phyloP scores from a whole-genome alignment of 306 rosid species.

The Glycyrrhiza uralensis region DNA sequence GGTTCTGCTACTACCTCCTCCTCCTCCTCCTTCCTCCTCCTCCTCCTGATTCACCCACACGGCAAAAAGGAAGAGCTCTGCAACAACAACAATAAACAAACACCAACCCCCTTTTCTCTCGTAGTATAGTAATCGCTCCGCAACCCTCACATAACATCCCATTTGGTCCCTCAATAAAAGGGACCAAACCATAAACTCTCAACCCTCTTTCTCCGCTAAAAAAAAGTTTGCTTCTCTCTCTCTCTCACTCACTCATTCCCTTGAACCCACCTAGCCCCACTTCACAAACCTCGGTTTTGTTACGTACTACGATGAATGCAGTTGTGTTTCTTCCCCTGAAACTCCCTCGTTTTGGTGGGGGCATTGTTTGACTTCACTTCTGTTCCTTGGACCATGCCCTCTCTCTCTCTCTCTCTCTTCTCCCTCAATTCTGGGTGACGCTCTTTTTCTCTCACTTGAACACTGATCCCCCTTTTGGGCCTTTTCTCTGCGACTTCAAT shows the following conservation, averaged over 20 bases:
- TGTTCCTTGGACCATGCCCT: not conserved
- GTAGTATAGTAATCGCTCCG: not conserved
- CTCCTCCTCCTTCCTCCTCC: no score
- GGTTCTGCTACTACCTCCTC: not conserved
- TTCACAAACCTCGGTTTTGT: not conserved
- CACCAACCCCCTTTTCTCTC: not conserved
- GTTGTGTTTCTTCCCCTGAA: not conserved
- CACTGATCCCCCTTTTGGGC: slow-evolving; percentile 24
- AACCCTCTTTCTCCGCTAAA: not conserved
- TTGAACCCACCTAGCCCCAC: slow-evolving; percentile 17
- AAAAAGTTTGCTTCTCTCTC: not conserved
- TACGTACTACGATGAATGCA: slow-evolving; percentile 16
- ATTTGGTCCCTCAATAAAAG: not conserved
- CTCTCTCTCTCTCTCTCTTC: no score
- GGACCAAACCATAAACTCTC: not conserved
- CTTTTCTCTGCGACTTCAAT: not conserved
- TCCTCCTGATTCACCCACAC: slow-evolving; percentile 10
- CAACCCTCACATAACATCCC: not conserved
- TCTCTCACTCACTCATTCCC: slow-evolving; percentile 10
- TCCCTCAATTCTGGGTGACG: not conserved
- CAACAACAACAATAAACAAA: not conserved
- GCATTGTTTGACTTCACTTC: slow-evolving; percentile 43
- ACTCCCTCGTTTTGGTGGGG: not conserved
- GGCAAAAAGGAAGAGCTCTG: slow-evolving; percentile 19
- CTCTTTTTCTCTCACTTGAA: not conserved